phyloP scores from a whole-genome alignment of 495 filamentous ascomycete species.

The Penicillium bovifimosum region DNA sequence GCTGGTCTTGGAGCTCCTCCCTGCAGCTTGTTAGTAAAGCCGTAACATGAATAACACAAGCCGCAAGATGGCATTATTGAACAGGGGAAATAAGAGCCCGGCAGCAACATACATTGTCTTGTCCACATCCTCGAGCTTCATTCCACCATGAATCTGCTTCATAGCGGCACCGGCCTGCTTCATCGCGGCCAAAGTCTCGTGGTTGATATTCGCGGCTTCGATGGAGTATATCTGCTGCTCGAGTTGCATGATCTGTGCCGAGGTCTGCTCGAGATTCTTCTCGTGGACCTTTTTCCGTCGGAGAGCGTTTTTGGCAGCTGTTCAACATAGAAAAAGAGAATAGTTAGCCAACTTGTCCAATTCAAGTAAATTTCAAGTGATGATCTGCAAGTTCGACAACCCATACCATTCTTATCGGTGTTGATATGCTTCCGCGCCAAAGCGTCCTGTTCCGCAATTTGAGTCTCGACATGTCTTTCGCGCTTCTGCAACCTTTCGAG shows the following conservation, averaged over 20 bases:
- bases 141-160: conserved; percentile 82
- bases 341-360: background rate
- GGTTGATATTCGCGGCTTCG: conserved; percentile 97
- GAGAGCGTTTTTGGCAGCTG: conserved; percentile 86
- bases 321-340: conserved; percentile 5
- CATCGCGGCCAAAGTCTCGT: conserved; percentile 93
- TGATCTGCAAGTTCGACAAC: background rate
- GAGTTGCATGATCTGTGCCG: conserved; percentile 80
- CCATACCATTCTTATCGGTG: conserved; percentile 80
- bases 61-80: background rate
- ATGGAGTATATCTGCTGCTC: conserved; percentile 96
- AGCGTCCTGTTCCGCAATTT: conserved; percentile 89
- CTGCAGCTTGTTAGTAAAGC: conserved; percentile 38
- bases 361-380: background rate
- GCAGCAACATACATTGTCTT: conserved; percentile 74
- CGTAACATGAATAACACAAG: background rate
- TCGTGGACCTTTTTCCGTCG: conserved; percentile 92
- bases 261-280: conserved; percentile 83
- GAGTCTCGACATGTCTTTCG: conserved; percentile 81
- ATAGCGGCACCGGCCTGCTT: conserved; percentile 82
- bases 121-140: conserved; percentile 91
- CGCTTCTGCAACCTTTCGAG: conserved; percentile 97
- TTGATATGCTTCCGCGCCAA: conserved; percentile 86
- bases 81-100: background rate
- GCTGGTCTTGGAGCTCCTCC: conserved; percentile 90